Conservation (phyloP, 2,329 filamentous ascomycete species). For the Dothideomycetidae sp. region DNA sequence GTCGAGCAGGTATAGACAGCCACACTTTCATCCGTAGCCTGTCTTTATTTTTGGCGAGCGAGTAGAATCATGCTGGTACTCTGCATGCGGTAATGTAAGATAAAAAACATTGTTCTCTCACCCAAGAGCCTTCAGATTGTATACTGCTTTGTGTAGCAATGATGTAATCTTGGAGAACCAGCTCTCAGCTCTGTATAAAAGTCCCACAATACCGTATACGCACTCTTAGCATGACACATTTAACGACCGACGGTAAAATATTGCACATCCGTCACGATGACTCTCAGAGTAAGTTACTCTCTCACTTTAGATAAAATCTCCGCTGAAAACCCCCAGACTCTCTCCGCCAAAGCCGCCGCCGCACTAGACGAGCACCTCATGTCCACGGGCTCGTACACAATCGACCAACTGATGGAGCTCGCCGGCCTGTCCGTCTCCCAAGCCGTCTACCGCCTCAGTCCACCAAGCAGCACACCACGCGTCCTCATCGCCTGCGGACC, state of each 20-base stretch:
- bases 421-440: slow-evolving; percentile 88
- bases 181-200: not conserved
- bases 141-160: too few relatives aligned
- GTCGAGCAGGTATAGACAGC: too few relatives aligned
- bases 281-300: not conserved
- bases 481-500: slow-evolving; percentile 87
- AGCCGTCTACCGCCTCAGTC: slow-evolving; percentile 76
- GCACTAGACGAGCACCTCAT: slow-evolving; percentile 90
- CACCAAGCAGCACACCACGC: slow-evolving; percentile 52
- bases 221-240: too few relatives aligned
- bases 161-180: slow-evolving; percentile 2
- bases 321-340: slow-evolving; percentile 34
- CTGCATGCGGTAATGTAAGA: too few relatives aligned
- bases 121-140: too few relatives aligned
- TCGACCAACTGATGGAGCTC: slow-evolving; percentile 95
- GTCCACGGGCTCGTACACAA: slow-evolving; percentile 72
- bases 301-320: not conserved
- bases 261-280: too few relatives aligned
- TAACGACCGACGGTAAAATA: too few relatives aligned
- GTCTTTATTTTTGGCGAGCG: too few relatives aligned
- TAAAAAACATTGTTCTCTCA: too few relatives aligned
- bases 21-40: too few relatives aligned
- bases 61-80: too few relatives aligned
- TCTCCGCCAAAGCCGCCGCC: slow-evolving; percentile 74
- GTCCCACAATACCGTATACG: too few relatives aligned